Percentiles rank a stretch among this genome's conserved stretches.
phyloP scores from a whole-genome alignment of 345 rosid genomes.

The Moricandia moricandioides region DNA sequence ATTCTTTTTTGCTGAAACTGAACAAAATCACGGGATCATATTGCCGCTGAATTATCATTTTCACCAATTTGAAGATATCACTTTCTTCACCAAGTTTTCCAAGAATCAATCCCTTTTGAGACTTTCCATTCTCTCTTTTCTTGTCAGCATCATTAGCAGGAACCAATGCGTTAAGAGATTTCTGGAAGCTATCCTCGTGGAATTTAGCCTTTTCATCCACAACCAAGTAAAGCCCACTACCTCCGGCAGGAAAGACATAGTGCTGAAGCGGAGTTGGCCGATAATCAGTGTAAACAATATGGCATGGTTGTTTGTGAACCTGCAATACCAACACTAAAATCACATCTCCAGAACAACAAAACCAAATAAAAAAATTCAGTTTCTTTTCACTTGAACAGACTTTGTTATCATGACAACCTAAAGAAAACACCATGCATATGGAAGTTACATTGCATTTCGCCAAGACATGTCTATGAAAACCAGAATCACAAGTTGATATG shows the following conservation, averaged over 20 bases:
- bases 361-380: background rate
- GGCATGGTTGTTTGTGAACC: constrained; percentile 97
- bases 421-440: background rate
- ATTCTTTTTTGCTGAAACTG: constrained; percentile 97
- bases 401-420: background rate
- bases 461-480: background rate
- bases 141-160: constrained; percentile 66
- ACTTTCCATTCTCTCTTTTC: constrained; percentile 74
- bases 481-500: background rate
- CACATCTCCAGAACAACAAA: constrained; percentile 6
- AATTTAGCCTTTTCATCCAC: constrained; percentile 94
- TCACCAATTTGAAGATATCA: constrained; percentile 95
- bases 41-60: constrained; percentile 92
- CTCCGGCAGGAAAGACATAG: constrained; percentile 91
- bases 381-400: constrained; percentile 3
- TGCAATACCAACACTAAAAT: constrained; percentile 35
- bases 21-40: constrained; percentile 97
- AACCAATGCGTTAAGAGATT: constrained; percentile 81
- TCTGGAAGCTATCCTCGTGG: constrained; percentile 93
- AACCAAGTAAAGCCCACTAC: constrained; percentile 84
- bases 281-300: constrained; percentile 97
- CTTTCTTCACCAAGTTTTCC: constrained; percentile 93
- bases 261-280: constrained; percentile 99
- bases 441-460: background rate
- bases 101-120: constrained; percentile 60